Conservation (phyloP, 495 filamentous ascomycete species). For the Penicillium ucsense region DNA sequence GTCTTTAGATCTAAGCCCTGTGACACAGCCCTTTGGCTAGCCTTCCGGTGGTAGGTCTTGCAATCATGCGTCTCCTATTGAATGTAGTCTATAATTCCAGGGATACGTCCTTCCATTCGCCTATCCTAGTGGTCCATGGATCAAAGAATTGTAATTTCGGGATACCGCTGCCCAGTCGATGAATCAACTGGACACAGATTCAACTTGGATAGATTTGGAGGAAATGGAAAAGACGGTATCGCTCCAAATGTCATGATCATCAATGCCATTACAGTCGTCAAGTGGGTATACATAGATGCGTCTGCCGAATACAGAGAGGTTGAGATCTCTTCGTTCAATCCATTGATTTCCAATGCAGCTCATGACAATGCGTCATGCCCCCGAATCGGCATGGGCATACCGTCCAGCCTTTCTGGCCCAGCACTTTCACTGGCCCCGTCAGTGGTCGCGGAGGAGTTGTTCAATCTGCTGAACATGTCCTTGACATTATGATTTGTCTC, state of each 20-base stretch:
- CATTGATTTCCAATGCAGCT: too few relatives aligned
- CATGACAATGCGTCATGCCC: slow-evolving; percentile 1
- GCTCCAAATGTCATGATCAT: slow-evolving; percentile 4
- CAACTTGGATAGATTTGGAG: slow-evolving; percentile 18
- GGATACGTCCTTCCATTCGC: slow-evolving; percentile 27
- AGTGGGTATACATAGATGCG: not conserved
- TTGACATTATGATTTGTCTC: slow-evolving; percentile 12
- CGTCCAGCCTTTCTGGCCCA: not conserved
- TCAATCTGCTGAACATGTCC: slow-evolving; percentile 2
- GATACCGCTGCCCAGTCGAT: too few relatives aligned
- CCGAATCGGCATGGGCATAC: slow-evolving; percentile 10
- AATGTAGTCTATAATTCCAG: slow-evolving; percentile 14
- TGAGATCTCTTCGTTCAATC: not conserved
- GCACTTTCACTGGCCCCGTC: not conserved
- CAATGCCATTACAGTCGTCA: slow-evolving; percentile 7
- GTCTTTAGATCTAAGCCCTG: too few relatives aligned
- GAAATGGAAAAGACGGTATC: slow-evolving; percentile 3
- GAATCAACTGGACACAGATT: too few relatives aligned
- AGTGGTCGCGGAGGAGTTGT: not conserved
- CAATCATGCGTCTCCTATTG: slow-evolving; percentile 12
- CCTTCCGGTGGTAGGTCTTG: not conserved
- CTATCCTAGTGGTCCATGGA: slow-evolving; percentile 3
- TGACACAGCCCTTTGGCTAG: too few relatives aligned
- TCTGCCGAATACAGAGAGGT: not conserved
- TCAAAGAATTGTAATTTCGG: too few relatives aligned